Evolutionary conservation across 805 yeast species (phyloP), one percentile per base, ranked within the genome.

Genomic region (Metschnikowia amazonensis): DNA sequence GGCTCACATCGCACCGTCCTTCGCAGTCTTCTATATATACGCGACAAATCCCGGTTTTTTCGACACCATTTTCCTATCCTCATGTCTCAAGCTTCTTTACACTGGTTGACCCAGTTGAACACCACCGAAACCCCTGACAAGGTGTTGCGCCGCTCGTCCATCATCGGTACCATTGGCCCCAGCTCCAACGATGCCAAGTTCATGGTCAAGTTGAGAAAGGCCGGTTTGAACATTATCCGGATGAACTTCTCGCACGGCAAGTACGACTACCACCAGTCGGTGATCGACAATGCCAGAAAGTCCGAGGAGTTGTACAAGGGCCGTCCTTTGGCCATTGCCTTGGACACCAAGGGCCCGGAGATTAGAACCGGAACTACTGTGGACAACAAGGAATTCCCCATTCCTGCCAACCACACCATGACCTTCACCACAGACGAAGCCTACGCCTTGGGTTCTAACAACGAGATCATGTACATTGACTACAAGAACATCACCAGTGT

Each of bases 161-260:
- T 94, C 74, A 90, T 94, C 65, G 97, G 98, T 69, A 94, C 99
- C 60, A 94, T 94, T 72, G 99, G 99, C 62, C 99, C 99, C 65
- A 89, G 89, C 77, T 88, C 98, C 73, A 94, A 94, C 82, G 70
- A 76, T 60, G 90, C 84, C 57, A 97, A 90, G 66, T 77, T 79
- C 58, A 74, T 94, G 64, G 88, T 83, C 61, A 79, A 81, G 67
- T 80, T 94, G 66, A 86, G 99, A 79, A 87, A 89, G 74, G 97
- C 97, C 52, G 99, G 99, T 66, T 80, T 94, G 60, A 94, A 92
- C 82, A 88, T 94, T 67, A 98, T 89, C 45, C 86, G 99, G 70
- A 89, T 94, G 97, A 94, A 94, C 84, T 94, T 94, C 77, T 88
- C 97, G 57, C 99, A 94, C 77, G 99, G 99, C 63, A 81, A 96